These are phyloP conservation scores for Paspalum notatum DNA, from an alignment of 176 grass and related monocot genomes.

Conservation along the genomic window DNA sequence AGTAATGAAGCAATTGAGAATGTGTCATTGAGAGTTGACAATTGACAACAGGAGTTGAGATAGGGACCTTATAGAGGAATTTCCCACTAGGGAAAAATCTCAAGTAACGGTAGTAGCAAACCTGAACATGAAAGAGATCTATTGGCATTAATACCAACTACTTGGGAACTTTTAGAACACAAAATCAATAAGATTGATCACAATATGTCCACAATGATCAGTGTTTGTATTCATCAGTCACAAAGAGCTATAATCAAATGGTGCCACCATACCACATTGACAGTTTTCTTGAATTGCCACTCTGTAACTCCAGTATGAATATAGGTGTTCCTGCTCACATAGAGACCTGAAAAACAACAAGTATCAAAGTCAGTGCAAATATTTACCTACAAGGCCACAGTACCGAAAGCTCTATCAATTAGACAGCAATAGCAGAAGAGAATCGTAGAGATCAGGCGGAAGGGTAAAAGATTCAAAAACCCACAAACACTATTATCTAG, in stretches of 20 bases:
- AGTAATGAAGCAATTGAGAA: background rate
- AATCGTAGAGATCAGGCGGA: constrained; percentile 18
- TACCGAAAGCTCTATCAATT: background rate
- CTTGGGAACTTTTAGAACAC: background rate
- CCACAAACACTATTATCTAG: background rate
- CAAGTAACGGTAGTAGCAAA: constrained; percentile 91
- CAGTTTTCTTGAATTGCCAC: constrained; percentile 94
- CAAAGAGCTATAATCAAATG: constrained; percentile 20
- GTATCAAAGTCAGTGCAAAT: constrained; percentile 15
- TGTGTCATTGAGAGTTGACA: background rate
- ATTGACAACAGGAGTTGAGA: background rate
- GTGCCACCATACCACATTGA: constrained; percentile 83
- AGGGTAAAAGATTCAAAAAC: constrained; percentile 33
- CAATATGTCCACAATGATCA: background rate
- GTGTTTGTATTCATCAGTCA: constrained; percentile 9
- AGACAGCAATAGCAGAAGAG: constrained; percentile 23
- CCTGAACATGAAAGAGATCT: constrained; percentile 46
- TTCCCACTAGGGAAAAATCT: constrained; percentile 90
- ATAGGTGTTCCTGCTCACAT: constrained; percentile 98
- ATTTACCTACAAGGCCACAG: background rate
- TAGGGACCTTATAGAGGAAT: constrained; percentile 89
- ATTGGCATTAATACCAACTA: constrained; percentile 20
- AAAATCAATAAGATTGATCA: background rate
- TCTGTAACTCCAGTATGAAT: constrained; percentile 92
- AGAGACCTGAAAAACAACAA: constrained; percentile 73